Evolutionary conservation across 495 filamentous ascomycete species (phyloP).

Genomic region (Daldinia loculata): DNA sequence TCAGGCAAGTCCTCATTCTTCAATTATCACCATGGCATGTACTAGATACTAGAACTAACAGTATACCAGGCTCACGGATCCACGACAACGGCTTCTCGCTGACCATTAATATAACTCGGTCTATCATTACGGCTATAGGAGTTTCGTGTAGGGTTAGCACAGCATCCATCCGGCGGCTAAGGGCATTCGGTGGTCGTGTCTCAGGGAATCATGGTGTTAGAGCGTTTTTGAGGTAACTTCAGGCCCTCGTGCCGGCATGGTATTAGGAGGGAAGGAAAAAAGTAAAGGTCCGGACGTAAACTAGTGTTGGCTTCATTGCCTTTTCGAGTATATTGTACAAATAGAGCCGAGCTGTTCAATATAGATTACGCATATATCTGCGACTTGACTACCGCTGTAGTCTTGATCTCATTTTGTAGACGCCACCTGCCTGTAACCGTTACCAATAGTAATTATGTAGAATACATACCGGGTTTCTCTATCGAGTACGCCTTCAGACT

Average conservation of each 20-base stretch:
- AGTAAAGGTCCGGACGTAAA: slow-evolving; percentile 12
- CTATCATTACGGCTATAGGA: not conserved
- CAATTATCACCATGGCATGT: not conserved
- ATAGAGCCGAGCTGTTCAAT: slow-evolving; percentile 19
- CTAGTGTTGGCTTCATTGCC: slow-evolving; percentile 17
- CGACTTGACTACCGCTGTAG: not conserved
- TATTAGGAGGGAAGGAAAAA: not conserved
- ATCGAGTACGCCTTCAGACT: not conserved
- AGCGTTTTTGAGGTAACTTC: not conserved
- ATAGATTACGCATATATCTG: not conserved
- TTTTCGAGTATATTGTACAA: slow-evolving; percentile 20
- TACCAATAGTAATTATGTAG: slow-evolving; percentile 3
- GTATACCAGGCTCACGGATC: slow-evolving; percentile 57
- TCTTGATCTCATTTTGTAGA: not conserved
- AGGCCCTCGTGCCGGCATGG: slow-evolving; percentile 7
- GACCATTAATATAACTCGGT: slow-evolving; percentile 41
- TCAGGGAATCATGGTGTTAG: slow-evolving; percentile 10
- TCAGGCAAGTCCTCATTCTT: slow-evolving; percentile 65
- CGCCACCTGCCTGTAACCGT: not conserved
- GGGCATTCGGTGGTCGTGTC: slow-evolving; percentile 13
- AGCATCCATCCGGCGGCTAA: slow-evolving; percentile 1
- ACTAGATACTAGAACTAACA: slow-evolving; percentile 8
- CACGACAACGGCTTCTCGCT: slow-evolving; percentile 59
- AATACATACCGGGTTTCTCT: slow-evolving; percentile 2
- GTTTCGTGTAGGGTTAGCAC: not conserved